Percentiles rank a stretch among this genome's conserved stretches.
Evolutionary conservation across 2,329 filamentous ascomycete genomes (phyloP).

Genomic region (Raffaelea deltoideospora): DNA sequence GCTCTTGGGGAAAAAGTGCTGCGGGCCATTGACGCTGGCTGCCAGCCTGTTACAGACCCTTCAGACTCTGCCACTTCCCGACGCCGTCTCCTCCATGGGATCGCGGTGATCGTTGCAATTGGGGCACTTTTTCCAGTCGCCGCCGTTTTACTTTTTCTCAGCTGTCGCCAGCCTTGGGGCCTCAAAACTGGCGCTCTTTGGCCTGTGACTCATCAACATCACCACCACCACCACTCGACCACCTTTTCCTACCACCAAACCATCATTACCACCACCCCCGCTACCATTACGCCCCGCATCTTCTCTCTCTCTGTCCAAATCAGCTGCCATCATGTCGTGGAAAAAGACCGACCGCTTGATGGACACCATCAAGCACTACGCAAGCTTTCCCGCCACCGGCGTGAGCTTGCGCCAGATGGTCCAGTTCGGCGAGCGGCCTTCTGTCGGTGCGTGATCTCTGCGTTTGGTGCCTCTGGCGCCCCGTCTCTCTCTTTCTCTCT

Average conservation of each 20-base stretch:
- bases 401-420: constrained; percentile 98
- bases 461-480: too few species aligned
- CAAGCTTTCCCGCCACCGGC: constrained; percentile 90
- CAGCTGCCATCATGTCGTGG: constrained; percentile 62
- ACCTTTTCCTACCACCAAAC: too few species aligned
- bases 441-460: constrained; percentile 49
- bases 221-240: too few species aligned
- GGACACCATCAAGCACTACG: constrained; percentile 95
- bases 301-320: too few species aligned
- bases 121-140: neutral
- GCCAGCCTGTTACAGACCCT: too few species aligned
- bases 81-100: constrained; percentile 1
- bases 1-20: too few species aligned
- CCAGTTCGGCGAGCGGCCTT: constrained; percentile 90
- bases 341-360: constrained; percentile 80
- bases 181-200: too few species aligned
- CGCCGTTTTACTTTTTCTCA: neutral
- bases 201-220: too few species aligned
- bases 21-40: too few species aligned
- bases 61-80: neutral
- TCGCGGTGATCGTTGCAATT: neutral
- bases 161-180: neutral
- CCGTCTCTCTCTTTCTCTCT: constrained; percentile 1
- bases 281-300: too few species aligned
- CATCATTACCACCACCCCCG: too few species aligned